phyloP scores from a whole-genome alignment of 495 filamentous ascomycete genomes.

The Daldinia childiae region DNA sequence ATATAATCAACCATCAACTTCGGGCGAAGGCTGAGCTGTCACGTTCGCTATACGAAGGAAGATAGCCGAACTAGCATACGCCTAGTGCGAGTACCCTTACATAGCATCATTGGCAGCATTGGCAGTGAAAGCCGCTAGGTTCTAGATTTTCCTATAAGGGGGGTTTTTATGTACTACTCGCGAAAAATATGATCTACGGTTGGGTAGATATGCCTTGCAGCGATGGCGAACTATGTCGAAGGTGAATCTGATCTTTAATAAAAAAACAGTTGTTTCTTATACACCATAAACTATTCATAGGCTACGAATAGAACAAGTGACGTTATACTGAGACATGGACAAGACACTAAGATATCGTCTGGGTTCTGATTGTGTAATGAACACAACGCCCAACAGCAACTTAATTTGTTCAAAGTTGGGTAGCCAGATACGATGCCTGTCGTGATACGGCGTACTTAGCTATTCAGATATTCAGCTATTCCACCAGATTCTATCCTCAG shows the following conservation, averaged over 20 bases:
- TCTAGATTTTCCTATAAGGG: neutral
- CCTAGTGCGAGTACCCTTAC: neutral
- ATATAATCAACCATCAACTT: neutral
- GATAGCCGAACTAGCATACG: neutral
- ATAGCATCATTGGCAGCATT: neutral
- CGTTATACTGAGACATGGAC: slow-evolving; percentile 12
- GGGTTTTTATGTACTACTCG: neutral
- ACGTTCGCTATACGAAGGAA: neutral
- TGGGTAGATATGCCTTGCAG: slow-evolving; percentile 23
- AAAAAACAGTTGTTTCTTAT: slow-evolving; percentile 2
- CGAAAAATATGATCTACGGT: slow-evolving; percentile 6
- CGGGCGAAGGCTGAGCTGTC: slow-evolving; percentile 18
- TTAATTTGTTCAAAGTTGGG: slow-evolving; percentile 2
- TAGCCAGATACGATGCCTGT: neutral
- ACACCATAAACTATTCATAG: neutral
- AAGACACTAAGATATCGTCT: neutral
- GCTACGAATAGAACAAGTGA: slow-evolving; percentile 2
- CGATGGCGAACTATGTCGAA: neutral
- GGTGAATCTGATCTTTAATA: neutral
- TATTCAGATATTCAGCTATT: neutral
- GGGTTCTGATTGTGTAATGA: slow-evolving; percentile 3
- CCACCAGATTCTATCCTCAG: neutral
- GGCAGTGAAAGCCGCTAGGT: neutral
- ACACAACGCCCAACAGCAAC: slow-evolving; percentile 14
- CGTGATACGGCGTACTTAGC: neutral